Evolutionary conservation across 352 stramenopile species (phyloP).

Genomic region (Pythium brachiatum): DNA sequence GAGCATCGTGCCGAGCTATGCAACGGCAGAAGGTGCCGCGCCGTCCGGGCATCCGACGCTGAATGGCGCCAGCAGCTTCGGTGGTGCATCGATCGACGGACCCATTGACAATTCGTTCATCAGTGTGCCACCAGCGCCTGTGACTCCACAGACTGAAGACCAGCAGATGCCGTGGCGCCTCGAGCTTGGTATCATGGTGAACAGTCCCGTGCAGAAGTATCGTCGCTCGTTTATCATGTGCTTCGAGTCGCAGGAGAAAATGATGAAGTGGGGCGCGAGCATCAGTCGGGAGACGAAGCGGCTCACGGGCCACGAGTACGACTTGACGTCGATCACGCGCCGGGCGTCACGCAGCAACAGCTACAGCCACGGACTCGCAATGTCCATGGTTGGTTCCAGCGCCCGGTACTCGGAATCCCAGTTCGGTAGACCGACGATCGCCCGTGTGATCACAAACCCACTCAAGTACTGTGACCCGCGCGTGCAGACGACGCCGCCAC

Average conservation of each 20-base stretch:
- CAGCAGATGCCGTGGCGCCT: constrained; percentile 75
- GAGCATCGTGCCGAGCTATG: constrained; percentile 69
- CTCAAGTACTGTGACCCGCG: constrained; percentile 72
- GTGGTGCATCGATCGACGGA: constrained; percentile 9
- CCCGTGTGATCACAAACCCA: constrained; percentile 72
- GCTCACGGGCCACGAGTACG: constrained; percentile 77
- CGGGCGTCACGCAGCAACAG: constrained; percentile 66
- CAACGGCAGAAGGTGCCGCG: constrained; percentile 32
- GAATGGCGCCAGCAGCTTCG: constrained; percentile 18
- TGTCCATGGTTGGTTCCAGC: constrained; percentile 12
- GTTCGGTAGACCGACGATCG: constrained; percentile 55
- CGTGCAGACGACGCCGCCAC: constrained; percentile 37
- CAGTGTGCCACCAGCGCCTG: not conserved
- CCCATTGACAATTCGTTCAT: not conserved
- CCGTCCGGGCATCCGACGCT: constrained; percentile 6
- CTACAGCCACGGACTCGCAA: constrained; percentile 32
- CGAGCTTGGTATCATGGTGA: constrained; percentile 66
- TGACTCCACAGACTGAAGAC: constrained; percentile 24
- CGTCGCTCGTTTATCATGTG: constrained; percentile 76
- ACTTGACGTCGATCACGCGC: constrained; percentile 69
- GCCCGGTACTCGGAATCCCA: constrained; percentile 53
- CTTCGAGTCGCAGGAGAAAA: constrained; percentile 70
- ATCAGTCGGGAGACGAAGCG: constrained; percentile 78
- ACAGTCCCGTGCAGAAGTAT: constrained; percentile 58
- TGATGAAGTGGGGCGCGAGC: constrained; percentile 86